Base-by-base conservation (phyloP, 768 basidiomycete species). In the Phylloporus rhodoxanthus region DNA sequence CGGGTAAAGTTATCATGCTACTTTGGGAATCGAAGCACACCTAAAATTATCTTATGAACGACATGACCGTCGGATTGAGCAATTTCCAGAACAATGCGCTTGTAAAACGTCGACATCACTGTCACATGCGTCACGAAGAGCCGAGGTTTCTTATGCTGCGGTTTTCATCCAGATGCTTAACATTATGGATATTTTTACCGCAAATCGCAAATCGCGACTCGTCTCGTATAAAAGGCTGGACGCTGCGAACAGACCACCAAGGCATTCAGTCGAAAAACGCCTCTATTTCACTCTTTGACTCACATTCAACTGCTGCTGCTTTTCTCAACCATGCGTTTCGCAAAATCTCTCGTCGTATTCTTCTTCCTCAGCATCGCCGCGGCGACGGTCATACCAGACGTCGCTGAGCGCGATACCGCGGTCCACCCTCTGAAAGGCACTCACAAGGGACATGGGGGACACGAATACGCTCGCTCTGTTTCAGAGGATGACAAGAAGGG, bases 261-360 rank as follows among this genome's bases (percentile, higher is more conserved):
- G 41, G 2, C 41, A 37, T 29, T 41, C 47, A 44, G 43, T 41
- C 14, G 38, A 44, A 49, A 25, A 14, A 8, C 5, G 11, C 20
- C 26, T 10, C 8, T 33, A 15, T n/a, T 14, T 8, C 13, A 10
- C 4, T 36, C 26, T 43, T 29, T 46, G 17, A 43, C 5, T 42
- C 37, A 21, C 15, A 21, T 15, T 25, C 19, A 15, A 19, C 2
- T 19, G 17, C 33, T 17, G 25, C 17, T 25, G 17, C 28, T 19
- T 20, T 20, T 4, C 17, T 38, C 45, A n/a, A 50, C 17, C 48
- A 54, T 54, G 53, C 53, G 45, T 11, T 28, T 50, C 23, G 36
- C 48, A 7, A 37, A 42, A 42, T 26, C 40, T 26, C 39, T 54
- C 21, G 17, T 43, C 36, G 20, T 29, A 30, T 39, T 54, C 23